Conservation (phyloP, 2,329 filamentous ascomycete species). For the Xylariales sp. region DNA sequence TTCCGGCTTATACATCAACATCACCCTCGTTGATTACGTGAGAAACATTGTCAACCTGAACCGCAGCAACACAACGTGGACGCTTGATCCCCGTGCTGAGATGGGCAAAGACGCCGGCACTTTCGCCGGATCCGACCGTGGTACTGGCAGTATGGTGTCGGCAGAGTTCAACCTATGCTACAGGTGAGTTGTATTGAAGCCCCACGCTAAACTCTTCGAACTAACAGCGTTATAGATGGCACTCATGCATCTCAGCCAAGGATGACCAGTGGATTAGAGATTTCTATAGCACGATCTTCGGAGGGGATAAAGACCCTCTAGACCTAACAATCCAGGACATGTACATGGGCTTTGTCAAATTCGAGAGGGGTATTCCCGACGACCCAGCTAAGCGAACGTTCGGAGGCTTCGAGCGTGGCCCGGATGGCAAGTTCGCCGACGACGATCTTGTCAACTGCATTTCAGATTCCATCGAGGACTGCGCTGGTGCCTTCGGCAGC, state of each 20-base stretch:
- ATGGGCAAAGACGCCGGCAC: slow-evolving; percentile 68
- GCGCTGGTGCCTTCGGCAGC: slow-evolving; percentile 78
- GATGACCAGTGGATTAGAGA: slow-evolving; percentile 86
- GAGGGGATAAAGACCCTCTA: slow-evolving; percentile 62
- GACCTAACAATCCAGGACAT: slow-evolving; percentile 71
- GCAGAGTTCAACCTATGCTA: slow-evolving; percentile 92
- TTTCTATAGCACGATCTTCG: slow-evolving; percentile 71
- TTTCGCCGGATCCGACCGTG: slow-evolving; percentile 71
- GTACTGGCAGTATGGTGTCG: slow-evolving; percentile 84
- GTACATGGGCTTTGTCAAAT: slow-evolving; percentile 70
- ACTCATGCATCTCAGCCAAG: slow-evolving; percentile 78
- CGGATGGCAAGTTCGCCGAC: slow-evolving; percentile 77
- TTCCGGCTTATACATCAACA: slow-evolving; percentile 81
- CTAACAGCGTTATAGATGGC: slow-evolving; percentile 60
- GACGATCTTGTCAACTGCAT: slow-evolving; percentile 81
- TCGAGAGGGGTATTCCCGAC: slow-evolving; percentile 68
- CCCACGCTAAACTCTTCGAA: background rate
- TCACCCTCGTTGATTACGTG: slow-evolving; percentile 81
- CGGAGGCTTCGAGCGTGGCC: slow-evolving; percentile 70
- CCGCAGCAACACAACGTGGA: slow-evolving; percentile 80
- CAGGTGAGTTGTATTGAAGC: slow-evolving; percentile 58
- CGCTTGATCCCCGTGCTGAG: slow-evolving; percentile 79
- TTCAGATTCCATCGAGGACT: slow-evolving; percentile 81
- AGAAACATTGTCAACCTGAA: slow-evolving; percentile 81
- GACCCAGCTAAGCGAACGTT: slow-evolving; percentile 79